Evolutionary conservation across 169 alveolate species (phyloP), one percentile per base, ranked within the genome.

Genomic region (Plasmodium adleri): DNA sequence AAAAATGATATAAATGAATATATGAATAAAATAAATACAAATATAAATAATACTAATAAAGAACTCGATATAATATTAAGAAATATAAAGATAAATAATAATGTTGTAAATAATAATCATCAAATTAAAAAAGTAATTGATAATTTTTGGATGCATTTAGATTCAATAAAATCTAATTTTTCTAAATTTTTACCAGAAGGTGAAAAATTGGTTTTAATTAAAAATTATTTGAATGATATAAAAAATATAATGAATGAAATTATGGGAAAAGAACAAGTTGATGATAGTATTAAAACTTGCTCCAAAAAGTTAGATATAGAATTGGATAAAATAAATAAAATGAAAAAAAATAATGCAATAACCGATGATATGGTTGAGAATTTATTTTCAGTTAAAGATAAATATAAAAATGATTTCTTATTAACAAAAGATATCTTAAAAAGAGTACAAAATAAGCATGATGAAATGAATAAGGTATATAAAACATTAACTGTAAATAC

Each of bases 221-320:
- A 17, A 39, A 32, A 50, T 12, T 72, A 72, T 72, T 43, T 72
- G 13, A 72, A 72, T 20, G 68, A 72, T 54, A 72, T 72, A 24
- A 72, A 72, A 72, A 8, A 24, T 9, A 72, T 47, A 52, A 13
- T 72, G 39, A 72, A 47, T 26, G 68, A 52, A 50, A 20, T 10
- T 8, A 43, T 22, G 12, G 49, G 10, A 24, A 67, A 26, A 9
- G 68, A 12, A 9, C 50, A 43, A 4, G 56, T 72, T 50, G 85
- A 72, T 3, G 85, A 2, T 22, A 52, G 56, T 72, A 72, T 72
- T 28, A 17, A 72, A n/a, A 72, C 6, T 1, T 5, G 24, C 7
- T 22, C 85, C 5, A 50, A 50, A 7, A 22, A 54, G 17, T 52
- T 72, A 52, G 24, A 72, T 8, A 20, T 52, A 24, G 52, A 72